A percentile compares a stretch with the other conserved stretches of the same genome.
phyloP scores from a whole-genome alignment of 2,329 filamentous ascomycete species.

The Apiospora koreana region DNA sequence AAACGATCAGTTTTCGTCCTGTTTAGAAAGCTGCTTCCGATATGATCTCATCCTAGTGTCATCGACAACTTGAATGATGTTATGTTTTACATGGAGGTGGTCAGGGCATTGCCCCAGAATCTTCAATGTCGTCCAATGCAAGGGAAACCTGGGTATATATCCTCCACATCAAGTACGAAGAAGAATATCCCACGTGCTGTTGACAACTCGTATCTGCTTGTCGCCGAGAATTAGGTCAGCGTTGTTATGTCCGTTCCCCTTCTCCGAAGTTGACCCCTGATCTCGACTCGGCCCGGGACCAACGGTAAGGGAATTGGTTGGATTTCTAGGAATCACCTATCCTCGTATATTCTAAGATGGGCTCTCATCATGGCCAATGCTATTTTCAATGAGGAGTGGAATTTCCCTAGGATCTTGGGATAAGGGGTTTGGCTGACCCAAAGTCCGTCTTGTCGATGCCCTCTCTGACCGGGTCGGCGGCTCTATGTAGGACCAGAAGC shows the following conservation, averaged over 20 bases:
- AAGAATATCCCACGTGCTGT: neutral
- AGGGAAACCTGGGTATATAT: neutral
- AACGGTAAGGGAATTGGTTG: neutral
- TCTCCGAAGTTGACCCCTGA: neutral
- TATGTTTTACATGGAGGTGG: no score
- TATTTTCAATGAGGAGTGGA: no score
- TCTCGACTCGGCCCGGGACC: neutral
- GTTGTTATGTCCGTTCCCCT: neutral
- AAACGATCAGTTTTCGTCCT: neutral
- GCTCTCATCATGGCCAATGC: neutral
- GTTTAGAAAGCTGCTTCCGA: neutral
- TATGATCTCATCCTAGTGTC: neutral
- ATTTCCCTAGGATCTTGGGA: rapidly evolving
- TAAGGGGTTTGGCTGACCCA: neutral
- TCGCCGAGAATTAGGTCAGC: neutral
- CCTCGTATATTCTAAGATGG: neutral
- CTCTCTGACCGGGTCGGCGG: neutral
- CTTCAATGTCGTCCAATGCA: neutral
- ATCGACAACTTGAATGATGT: neutral
- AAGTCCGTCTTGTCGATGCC: neutral
- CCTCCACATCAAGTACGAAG: neutral
- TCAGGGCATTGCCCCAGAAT: neutral
- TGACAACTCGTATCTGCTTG: neutral
- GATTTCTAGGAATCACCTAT: neutral
- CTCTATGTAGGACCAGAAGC: neutral